These are phyloP conservation scores for Cyanidioschyzon merolae DNA, from an alignment of 23 red algal species.

Conservation along the genomic window DNA sequence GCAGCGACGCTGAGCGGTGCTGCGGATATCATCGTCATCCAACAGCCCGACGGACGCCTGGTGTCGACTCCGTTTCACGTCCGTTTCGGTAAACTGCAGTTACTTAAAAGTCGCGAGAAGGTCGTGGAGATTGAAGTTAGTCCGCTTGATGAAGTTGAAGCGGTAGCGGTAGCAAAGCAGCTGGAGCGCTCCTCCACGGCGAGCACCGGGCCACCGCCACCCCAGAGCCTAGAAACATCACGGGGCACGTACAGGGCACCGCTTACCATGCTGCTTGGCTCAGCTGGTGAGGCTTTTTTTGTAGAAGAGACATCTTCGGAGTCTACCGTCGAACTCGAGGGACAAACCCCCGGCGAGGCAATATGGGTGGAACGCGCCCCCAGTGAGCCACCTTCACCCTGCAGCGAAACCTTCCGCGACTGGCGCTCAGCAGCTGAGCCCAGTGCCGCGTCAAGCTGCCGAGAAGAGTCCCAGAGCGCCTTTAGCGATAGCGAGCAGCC, in stretches of 20 bases:
- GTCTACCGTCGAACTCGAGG: neutral
- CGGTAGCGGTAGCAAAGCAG: neutral
- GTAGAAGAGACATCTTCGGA: conserved; percentile 34
- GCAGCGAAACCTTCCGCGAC: neutral
- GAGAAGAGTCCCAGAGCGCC: neutral
- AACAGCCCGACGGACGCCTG: conserved; percentile 47
- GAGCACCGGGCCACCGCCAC: neutral
- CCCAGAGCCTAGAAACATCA: neutral
- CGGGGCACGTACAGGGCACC: neutral
- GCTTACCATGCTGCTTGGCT: conserved; percentile 56
- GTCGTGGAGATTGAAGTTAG: conserved; percentile 65
- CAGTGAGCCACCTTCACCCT: conserved; percentile 11
- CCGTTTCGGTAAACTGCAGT: conserved; percentile 90
- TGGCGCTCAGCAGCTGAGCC: neutral
- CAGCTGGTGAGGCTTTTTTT: conserved; percentile 97
- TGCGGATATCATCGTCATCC: conserved; percentile 87
- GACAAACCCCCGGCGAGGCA: neutral
- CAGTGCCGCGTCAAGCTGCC: neutral
- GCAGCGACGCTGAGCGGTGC: conserved; percentile 90
- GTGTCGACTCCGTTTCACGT: conserved; percentile 75
- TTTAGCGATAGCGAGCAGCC: conserved; percentile 16
- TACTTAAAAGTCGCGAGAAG: conserved; percentile 72
- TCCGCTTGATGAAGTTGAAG: conserved; percentile 9
- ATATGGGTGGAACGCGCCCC: conserved; percentile 6
- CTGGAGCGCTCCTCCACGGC: neutral